Base-by-base conservation (phyloP, 139 green algal genomes). In the Volvox africanus region DNA sequence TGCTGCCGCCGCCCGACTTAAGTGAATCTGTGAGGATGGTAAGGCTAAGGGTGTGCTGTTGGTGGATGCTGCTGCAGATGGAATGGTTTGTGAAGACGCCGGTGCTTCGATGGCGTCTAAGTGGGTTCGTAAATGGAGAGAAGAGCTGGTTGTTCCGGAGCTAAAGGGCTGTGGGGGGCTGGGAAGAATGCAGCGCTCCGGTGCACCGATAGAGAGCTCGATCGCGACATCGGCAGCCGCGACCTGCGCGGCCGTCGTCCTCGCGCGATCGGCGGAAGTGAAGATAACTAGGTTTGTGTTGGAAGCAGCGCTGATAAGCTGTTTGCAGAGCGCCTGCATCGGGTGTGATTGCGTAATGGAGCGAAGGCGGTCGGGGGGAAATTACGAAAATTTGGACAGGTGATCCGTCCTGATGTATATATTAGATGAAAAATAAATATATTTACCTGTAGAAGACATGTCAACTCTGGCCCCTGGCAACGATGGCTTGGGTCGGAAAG, bases 241-340 rank as follows among this genome's bases (percentile, higher is more conserved):
- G 0, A 50, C n/a, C 44, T 71, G 18, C n/a, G 69, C 71, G 12
- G 69, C 44, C 5, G 69, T 50, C 0, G 44, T 50, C 13, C 85
- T 35, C 3, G 69, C 16, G 12, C 69, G 69, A 30, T 89, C 85
- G 14, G 85, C 85, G 12, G 69, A 82, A 9, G 85, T 73, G 20
- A 82, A 82, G 19, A 89, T 82, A 11, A n/a, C 85, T 0, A 61
- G 11, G 68, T 22, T 82, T 0, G 85, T 89, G 1, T 82, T 44
- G 0, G 37, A 81, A 20, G 85, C 85, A 22, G 85, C 85, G 14
- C 24, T 89, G 28, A 89, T 32, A 30, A 89, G 85, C 85, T 82
- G 85, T 30, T 89, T 89, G 69, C 85, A 82, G 9, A 89, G 69
- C 18, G 85, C 69, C 71, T 82, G 85, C 9, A 21, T 11, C n/a